Evolutionary conservation across 2,329 filamentous ascomycete genomes (phyloP), one percentile per base, ranked within the genome.

Genomic region (Fusarium ambrosium): DNA sequence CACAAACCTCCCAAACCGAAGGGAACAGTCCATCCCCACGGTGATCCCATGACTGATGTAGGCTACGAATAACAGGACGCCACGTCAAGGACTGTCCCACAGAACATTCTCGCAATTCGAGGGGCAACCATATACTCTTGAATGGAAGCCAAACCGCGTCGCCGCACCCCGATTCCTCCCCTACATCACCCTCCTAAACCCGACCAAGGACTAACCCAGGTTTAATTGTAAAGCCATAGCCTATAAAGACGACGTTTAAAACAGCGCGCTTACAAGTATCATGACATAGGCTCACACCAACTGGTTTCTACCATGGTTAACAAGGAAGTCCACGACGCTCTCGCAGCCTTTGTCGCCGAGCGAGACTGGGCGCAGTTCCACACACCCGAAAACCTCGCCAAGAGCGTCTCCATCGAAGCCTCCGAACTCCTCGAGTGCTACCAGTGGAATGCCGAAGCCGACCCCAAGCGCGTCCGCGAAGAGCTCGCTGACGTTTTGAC

Each of bases 281-380:
- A 48, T 48, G 16, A 20, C 48, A 53, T 4, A 53, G 48, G 48
- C 27, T 29, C 48, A 9, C 14, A 53, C 22, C 48, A 32, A 51
- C 48, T 32, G 4, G 9, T 32, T 53, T 53, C 27, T 32, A 55
- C 51, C 39, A 66, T 66, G 64, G 41, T 60, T 34, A 41, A 37
- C 41, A 66, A 66, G 22, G 55, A 64, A 59, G 62, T 64, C 48
- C 62, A 64, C 24, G 62, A 64, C 48, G 62, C 62, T 1, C 62
- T 64, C 51, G 36, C 62, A 9, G 62, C 62, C 27, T 66, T 66
- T 6, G 64, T 66, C 32, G 55, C 55, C 29, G 64, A 66, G 64
- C 64, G 64, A 62, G 64, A 66, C 41, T 66, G 64, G 64, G 64
- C 64, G n/a, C 64, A 66, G 41, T 66, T 66, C 13, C 64, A 66